phyloP scores from a whole-genome alignment of 2,329 filamentous ascomycete species.

The Botryosphaeria dothidea region DNA sequence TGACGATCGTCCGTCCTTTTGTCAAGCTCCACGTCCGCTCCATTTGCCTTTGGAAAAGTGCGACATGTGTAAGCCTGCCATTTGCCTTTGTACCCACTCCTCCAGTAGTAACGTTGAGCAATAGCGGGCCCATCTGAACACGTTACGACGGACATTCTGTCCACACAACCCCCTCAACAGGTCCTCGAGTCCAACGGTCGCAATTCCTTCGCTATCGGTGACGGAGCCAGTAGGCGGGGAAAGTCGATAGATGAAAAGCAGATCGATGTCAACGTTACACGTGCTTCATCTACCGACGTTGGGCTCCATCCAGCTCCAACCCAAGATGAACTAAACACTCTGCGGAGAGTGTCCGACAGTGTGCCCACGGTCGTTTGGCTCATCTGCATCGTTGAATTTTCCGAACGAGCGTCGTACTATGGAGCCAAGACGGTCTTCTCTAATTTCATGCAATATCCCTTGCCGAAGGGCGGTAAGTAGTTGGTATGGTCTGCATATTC shows the following conservation, averaged over 20 bases:
- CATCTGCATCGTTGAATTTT: slow-evolving; percentile 61
- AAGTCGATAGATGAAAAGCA: neutral
- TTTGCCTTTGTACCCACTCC: neutral
- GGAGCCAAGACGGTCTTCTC: slow-evolving; percentile 57
- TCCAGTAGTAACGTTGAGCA: too few species aligned
- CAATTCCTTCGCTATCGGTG: neutral
- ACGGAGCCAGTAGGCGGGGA: neutral
- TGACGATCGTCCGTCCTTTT: neutral
- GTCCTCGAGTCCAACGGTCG: neutral
- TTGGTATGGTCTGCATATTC: neutral
- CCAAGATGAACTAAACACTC: slow-evolving; percentile 46
- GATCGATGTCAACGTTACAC: neutral
- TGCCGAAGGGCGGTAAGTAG: slow-evolving; percentile 46
- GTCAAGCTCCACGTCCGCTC: neutral
- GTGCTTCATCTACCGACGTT: neutral
- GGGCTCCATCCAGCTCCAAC: slow-evolving; percentile 37
- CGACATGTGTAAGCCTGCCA: slow-evolving; percentile 13
- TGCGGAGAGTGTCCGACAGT: slow-evolving; percentile 53
- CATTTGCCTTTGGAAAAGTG: neutral
- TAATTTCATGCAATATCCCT: slow-evolving; percentile 63
- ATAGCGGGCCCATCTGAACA: slow-evolving; percentile 2
- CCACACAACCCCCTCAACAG: neutral
- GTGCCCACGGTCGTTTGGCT: slow-evolving; percentile 57
- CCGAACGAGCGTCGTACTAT: slow-evolving; percentile 63
- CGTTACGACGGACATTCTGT: slow-evolving; percentile 4